These are phyloP conservation scores for Cryptomeria japonica DNA, from an alignment of 75 land plant species.

Conservation along the genomic window DNA sequence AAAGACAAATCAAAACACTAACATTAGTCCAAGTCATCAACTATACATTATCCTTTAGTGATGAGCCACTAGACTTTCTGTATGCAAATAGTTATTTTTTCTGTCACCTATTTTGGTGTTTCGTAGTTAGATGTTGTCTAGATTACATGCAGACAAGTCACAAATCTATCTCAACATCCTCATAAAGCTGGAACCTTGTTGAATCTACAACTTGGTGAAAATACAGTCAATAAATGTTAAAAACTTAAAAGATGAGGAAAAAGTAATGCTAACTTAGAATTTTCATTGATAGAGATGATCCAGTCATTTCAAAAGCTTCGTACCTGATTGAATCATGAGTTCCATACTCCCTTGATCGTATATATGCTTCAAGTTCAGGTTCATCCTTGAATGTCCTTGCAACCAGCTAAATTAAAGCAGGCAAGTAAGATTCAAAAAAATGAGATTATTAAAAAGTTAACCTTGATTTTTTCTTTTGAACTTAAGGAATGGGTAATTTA, in stretches of 20 bases:
- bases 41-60: not conserved
- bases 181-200: not conserved
- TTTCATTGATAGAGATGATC: not conserved
- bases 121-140: not conserved
- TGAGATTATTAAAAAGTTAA: not conserved
- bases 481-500: not conserved
- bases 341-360: constrained; percentile 63
- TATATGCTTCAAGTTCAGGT: constrained; percentile 57
- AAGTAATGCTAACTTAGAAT: not conserved
- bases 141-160: not conserved
- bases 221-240: not conserved
- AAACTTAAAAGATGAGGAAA: not conserved
- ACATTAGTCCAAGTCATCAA: not conserved
- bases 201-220: not conserved
- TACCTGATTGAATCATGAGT: constrained; percentile 37
- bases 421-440: not conserved
- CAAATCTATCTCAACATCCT: not conserved
- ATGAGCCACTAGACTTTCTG: not conserved
- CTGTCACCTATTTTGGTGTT: not conserved
- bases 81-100: not conserved
- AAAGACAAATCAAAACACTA: too few relatives aligned
- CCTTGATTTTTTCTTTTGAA: not conserved
- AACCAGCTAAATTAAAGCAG: constrained; percentile 35
- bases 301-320: constrained; percentile 12
- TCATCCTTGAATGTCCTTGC: constrained; percentile 65